These are phyloP conservation scores for Dictyostelium purpureum DNA, from an alignment of 78 protist species.

Conservation along the genomic window DNA sequence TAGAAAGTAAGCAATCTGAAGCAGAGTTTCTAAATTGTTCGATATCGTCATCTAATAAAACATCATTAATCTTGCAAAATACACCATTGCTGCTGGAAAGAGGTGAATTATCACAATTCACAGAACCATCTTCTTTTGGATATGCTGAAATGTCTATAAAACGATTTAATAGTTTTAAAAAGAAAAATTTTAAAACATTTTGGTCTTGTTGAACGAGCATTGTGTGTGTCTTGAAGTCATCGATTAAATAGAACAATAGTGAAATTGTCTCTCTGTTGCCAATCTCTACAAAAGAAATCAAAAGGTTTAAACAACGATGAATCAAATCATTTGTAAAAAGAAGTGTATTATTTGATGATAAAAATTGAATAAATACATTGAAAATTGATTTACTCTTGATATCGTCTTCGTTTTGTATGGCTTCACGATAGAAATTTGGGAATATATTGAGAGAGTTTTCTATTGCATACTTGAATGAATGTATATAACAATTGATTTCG, in stretches of 20 bases:
- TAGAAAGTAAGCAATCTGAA: background rate
- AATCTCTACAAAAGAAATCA: background rate
- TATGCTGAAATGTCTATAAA: conserved; percentile 1
- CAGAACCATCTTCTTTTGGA: background rate
- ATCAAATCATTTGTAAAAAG: conserved; percentile 1
- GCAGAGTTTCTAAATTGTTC: background rate
- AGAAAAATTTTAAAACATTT: background rate
- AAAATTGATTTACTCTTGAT: conserved; percentile 7
- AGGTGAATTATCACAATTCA: too few species aligned
- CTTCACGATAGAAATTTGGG: conserved; percentile 16
- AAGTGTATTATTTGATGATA: background rate
- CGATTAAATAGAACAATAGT: conserved; percentile 25
- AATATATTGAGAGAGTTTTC: background rate
- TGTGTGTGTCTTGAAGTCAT: conserved; percentile 40
- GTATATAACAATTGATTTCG: background rate
- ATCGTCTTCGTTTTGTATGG: background rate
- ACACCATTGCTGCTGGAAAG: background rate
- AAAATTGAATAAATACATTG: conserved; percentile 34
- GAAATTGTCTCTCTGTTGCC: conserved; percentile 2
- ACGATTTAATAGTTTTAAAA: background rate
- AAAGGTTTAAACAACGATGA: background rate
- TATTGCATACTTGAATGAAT: conserved; percentile 3
- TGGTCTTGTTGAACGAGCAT: background rate
- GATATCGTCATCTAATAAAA: conserved; percentile 2
- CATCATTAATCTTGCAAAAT: background rate